Evolutionary conservation across 305 asterid species (phyloP), one percentile per base, ranked within the genome.

Genomic region (Solanum hybrid): DNA sequence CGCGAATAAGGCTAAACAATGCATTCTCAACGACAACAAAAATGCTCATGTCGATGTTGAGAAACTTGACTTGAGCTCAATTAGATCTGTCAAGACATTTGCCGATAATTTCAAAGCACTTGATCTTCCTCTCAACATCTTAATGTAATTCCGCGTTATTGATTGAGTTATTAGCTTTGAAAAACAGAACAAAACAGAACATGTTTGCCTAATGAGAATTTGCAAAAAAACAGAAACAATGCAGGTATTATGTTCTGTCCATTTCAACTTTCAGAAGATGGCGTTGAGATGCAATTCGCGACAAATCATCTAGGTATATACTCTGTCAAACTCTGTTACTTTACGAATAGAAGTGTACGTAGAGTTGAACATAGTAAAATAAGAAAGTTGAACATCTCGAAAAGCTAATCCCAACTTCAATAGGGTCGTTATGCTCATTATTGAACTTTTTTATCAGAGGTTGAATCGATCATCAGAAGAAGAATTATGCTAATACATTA

Each of bases 191-290:
- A 40, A 35, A 26, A 39, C 14, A 24, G 29, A 31, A 34, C 8
- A 37, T 26, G 61, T 61, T 34, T 24, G 73, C 3, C 76, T 73
- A 79, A 88, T 29, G 13, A 46, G 39, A 34, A 22, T 74, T 76
- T 78, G 89, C 69, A 42, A 79, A 61, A 57, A 61, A 91, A 67
- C 95, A 95, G 98, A 92, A 96, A 96, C 90, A 96, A 96, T 91
- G 98, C 97, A 35, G 98, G 98, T 8, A 92, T 95, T 71, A 96
- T 96, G 98, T 95, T 94, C 92, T 95, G 98, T 80, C 98, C 98
- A 18, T 93, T 89, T 87, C 94, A 95, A 91, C 95, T 95, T 80
- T 96, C 98, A 8, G 93, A 92, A 90, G 98, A 96, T 76, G 98
- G 96, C 75, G 87, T 94, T 16, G 98, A 96, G 92, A 91, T 93